Evolutionary conservation across 2,329 filamentous ascomycete species (phyloP).

Genomic region (Plenodomus tracheiphilus): DNA sequence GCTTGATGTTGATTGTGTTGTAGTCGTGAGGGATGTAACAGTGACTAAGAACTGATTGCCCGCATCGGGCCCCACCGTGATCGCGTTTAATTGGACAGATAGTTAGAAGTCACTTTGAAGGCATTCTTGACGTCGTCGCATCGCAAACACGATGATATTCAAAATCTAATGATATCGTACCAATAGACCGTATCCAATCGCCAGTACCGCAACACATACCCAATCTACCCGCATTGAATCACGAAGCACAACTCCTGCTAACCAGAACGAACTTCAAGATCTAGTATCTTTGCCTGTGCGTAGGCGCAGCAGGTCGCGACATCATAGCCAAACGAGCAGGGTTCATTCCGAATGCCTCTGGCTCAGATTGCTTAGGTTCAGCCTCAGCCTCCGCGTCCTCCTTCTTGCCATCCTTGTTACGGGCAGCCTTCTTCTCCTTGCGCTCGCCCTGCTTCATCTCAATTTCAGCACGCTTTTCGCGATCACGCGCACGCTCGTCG

Average conservation of each 20-base stretch:
- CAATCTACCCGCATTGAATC: not conserved
- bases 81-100: not conserved
- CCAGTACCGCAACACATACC: not conserved
- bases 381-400: slow-evolving; percentile 14
- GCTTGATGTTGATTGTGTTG: not conserved
- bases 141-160: not conserved
- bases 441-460: slow-evolving; percentile 45
- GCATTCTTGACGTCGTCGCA: not conserved
- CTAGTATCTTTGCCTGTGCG: slow-evolving; percentile 28
- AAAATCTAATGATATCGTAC: not conserved
- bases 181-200: not conserved
- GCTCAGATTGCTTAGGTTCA: slow-evolving; percentile 15
- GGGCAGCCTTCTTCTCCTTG: slow-evolving; percentile 46
- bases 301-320: slow-evolving; percentile 19
- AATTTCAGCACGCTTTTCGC: slow-evolving; percentile 50
- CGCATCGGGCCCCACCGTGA: not conserved
- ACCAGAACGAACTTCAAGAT: not conserved
- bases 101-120: not conserved
- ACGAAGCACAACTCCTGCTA: not conserved
- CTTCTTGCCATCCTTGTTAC: slow-evolving; percentile 23
- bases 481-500: slow-evolving; percentile 62
- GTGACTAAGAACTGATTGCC: not conserved
- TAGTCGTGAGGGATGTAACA: not conserved
- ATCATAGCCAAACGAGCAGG: slow-evolving; percentile 44
- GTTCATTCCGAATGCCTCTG: slow-evolving; percentile 40